These are phyloP conservation scores for Pleomassaria siparia DNA, from an alignment of 2,329 filamentous ascomycete genomes.

Conservation along the genomic window DNA sequence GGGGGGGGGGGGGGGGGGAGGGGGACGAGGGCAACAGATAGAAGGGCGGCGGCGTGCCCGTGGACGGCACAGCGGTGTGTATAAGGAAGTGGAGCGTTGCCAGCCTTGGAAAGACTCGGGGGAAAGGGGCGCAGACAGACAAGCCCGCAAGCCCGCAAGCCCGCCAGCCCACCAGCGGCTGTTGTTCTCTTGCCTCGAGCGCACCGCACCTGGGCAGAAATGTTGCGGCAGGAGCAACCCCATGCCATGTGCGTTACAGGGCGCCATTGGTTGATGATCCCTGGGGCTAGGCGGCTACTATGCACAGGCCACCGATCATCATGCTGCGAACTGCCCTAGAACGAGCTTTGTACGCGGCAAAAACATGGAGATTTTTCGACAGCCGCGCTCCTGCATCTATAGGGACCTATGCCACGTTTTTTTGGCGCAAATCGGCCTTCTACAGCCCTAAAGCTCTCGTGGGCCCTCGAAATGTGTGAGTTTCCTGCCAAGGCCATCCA, in stretches of 20 bases:
- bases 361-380: conserved; percentile 28
- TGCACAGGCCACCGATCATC: conserved; percentile 4
- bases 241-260: conserved; percentile 2
- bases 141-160: too few species aligned
- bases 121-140: conserved; percentile 31
- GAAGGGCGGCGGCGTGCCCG: too few species aligned
- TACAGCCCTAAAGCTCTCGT: conserved; percentile 34
- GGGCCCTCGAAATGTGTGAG: neutral
- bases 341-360: conserved; percentile 20
- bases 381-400: conserved; percentile 26
- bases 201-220: conserved; percentile 11
- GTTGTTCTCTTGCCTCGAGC: conserved; percentile 23
- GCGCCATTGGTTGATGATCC: conserved; percentile 12
- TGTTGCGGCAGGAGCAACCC: too few species aligned
- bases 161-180: too few species aligned
- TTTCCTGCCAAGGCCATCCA: neutral
- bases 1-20: conserved; percentile 5
- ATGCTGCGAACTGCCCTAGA: conserved; percentile 13
- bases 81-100: conserved; percentile 17
- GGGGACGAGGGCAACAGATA: conserved; percentile 16
- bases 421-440: conserved; percentile 35
- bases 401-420: conserved; percentile 29
- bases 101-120: conserved; percentile 12
- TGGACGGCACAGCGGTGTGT: conserved; percentile 36
- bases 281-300: conserved; percentile 8